Evolutionary conservation across 2,329 filamentous ascomycete species (phyloP).

Genomic region (Elsinoe batatas): DNA sequence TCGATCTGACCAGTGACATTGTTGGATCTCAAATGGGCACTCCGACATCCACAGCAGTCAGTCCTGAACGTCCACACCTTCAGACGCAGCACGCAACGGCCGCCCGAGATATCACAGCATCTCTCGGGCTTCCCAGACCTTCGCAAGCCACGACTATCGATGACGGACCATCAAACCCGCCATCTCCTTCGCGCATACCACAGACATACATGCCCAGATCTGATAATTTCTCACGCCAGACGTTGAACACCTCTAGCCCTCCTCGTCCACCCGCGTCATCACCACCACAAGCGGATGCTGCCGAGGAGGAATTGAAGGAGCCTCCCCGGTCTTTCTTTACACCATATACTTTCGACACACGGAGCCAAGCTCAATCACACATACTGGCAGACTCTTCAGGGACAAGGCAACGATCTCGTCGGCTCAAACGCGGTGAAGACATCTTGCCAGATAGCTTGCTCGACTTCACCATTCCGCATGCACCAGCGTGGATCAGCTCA

Average conservation of each 20-base stretch:
- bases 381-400: background rate
- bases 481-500: conserved; percentile 13
- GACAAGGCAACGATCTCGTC: background rate
- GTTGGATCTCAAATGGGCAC: background rate
- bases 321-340: background rate
- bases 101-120: background rate
- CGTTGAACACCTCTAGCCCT: background rate
- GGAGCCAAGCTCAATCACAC: no score
- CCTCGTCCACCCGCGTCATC: background rate
- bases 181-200: conserved; percentile 3
- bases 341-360: background rate
- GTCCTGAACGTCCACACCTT: background rate
- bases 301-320: background rate
- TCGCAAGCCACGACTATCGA: conserved; percentile 6
- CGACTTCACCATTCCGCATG: conserved; percentile 14
- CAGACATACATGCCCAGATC: conserved; percentile 8
- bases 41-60: conserved; percentile 1
- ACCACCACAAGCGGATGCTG: background rate
- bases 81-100: background rate
- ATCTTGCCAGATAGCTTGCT: conserved; percentile 16
- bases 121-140: background rate
- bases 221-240: background rate
- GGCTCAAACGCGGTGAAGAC: conserved; percentile 4
- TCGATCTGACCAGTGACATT: conserved; percentile 9
- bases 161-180: background rate